Evolutionary conservation across 2,329 filamentous ascomycete genomes (phyloP).

Genomic region (Alternaria sp.): DNA sequence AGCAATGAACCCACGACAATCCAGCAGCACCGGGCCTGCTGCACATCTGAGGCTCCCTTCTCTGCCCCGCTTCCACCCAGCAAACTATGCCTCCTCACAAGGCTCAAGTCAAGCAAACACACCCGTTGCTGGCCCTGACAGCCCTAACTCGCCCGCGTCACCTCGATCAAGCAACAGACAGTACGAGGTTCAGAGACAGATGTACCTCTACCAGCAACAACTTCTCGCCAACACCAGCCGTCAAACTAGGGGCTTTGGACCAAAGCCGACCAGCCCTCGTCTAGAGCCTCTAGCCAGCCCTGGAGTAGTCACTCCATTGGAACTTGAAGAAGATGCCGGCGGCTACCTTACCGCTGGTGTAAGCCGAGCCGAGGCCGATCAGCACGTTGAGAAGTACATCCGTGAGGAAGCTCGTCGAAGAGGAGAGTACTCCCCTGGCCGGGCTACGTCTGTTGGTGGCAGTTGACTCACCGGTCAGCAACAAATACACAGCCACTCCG

Average conservation of each 20-base stretch:
- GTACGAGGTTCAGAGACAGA: slow-evolving; percentile 60
- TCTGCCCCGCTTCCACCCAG: slow-evolving; percentile 62
- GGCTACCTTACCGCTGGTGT: slow-evolving; percentile 59
- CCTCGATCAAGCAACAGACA: slow-evolving; percentile 54
- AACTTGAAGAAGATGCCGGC: slow-evolving; percentile 55
- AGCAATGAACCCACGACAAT: slow-evolving; percentile 44
- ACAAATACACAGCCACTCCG: slow-evolving; percentile 9
- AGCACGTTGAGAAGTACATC: slow-evolving; percentile 59
- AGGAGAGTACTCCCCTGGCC: slow-evolving; percentile 45
- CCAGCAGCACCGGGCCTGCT: slow-evolving; percentile 45
- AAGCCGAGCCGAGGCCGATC: slow-evolving; percentile 47
- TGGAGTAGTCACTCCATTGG: slow-evolving; percentile 62
- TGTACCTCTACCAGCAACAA: slow-evolving; percentile 60
- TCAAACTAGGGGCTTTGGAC: slow-evolving; percentile 32
- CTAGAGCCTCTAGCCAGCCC: slow-evolving; percentile 61
- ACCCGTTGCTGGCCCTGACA: slow-evolving; percentile 50
- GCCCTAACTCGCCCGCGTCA: slow-evolving; percentile 55
- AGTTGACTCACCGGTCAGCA: slow-evolving; percentile 40
- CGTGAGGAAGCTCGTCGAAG: slow-evolving; percentile 54
- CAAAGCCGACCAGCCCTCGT: slow-evolving; percentile 58
- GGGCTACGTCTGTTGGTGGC: slow-evolving; percentile 40
- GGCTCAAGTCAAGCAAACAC: slow-evolving; percentile 50
- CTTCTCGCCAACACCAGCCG: slow-evolving; percentile 45
- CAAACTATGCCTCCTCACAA: slow-evolving; percentile 58
- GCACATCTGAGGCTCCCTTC: slow-evolving; percentile 57